Evolutionary conservation across 1,284 basidiomycete genomes (phyloP), one percentile per base, ranked within the genome.

Genomic region (Puccinia hordei): DNA sequence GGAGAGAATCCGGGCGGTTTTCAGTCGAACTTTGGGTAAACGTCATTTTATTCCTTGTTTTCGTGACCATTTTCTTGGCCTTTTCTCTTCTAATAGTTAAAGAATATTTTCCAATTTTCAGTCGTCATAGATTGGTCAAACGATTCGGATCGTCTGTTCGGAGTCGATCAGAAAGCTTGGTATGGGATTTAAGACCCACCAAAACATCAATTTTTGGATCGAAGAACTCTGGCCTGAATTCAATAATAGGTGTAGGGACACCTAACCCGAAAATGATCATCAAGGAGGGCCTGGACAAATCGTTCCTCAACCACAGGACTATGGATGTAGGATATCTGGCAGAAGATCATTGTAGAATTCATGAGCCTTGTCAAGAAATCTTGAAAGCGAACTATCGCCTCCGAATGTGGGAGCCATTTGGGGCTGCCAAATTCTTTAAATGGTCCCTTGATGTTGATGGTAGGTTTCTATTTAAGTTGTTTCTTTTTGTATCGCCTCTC

Each of bases 401-500:
- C 30, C 51, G n/a, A 33, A 65, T 76, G 61, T 76, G 73, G 73
- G 61, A 76, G 24, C 73, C 73, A 17, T 76, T 76, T 66, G 73
- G 61, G 27, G 61, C 73, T n/a, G 73, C 24, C n/a, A 76, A 76
- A 53, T 76, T 51, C 35, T 76, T 76, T 24, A 76, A 76, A 53
- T 65, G 59, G 73, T 30, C 49, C 33, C 44, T 76, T 53, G 73
- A 76, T 35, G 22, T 76, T 22, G 73, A 76, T 66, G 73, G 73
- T 76, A 35, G 19, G 57, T 63, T 38, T 15, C 61, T 24, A 22
- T 22, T 22, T 38, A 2, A 1, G 33, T 13, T 35, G 24, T 33
- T 17, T 65, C 6, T 12, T 5, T 30, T 19, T 19, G n/a, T 27
- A 6, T 24, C 12, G 19, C 17, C 41, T 6, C 24, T 30, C 19